A percentile compares a stretch with the other conserved stretches of the same genome.
Conservation (phyloP, 148 eudicot species). For the Heliosperma pusillum region DNA sequence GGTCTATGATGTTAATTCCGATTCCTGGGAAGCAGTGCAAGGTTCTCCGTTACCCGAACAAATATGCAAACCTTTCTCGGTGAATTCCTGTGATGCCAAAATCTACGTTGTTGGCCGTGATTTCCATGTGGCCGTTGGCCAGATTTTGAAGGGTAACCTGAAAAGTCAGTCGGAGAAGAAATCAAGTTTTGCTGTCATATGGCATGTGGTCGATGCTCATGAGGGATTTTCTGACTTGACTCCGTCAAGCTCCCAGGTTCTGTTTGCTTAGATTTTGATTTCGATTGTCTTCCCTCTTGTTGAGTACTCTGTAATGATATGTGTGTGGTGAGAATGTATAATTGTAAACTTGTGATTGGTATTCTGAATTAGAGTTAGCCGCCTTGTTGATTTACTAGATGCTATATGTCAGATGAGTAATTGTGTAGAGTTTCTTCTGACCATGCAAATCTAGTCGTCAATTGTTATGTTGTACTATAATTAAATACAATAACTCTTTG, state of each 20-base stretch:
- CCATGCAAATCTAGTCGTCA: slow-evolving; percentile 9
- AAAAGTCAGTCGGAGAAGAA: slow-evolving; percentile 27
- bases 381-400: slow-evolving; percentile 7
- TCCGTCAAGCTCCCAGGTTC: slow-evolving; percentile 84
- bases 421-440: slow-evolving; percentile 18
- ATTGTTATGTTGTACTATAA: slow-evolving; percentile 13
- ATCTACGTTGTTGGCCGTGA: slow-evolving; percentile 80
- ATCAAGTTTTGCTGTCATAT: slow-evolving; percentile 51
- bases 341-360: slow-evolving; percentile 27
- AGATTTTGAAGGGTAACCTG: slow-evolving; percentile 33
- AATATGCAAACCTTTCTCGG: slow-evolving; percentile 89
- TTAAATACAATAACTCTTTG: not conserved
- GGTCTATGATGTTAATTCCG: slow-evolving; percentile 62
- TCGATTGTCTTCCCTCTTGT: slow-evolving; percentile 6
- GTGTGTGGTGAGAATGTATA: slow-evolving; percentile 22
- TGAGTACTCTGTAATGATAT: slow-evolving; percentile 26
- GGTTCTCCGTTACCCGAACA: slow-evolving; percentile 83
- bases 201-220: slow-evolving; percentile 74
- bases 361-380: slow-evolving; percentile 7
- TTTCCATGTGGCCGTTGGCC: slow-evolving; percentile 82
- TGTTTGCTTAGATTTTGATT: slow-evolving; percentile 54
- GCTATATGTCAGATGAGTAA: slow-evolving; percentile 11
- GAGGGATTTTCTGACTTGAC: slow-evolving; percentile 48
- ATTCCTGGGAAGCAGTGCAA: slow-evolving; percentile 78
- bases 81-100: slow-evolving; percentile 46